Base-by-base conservation (phyloP, 208 protist species). In the Leishmania gerbilli region DNA sequence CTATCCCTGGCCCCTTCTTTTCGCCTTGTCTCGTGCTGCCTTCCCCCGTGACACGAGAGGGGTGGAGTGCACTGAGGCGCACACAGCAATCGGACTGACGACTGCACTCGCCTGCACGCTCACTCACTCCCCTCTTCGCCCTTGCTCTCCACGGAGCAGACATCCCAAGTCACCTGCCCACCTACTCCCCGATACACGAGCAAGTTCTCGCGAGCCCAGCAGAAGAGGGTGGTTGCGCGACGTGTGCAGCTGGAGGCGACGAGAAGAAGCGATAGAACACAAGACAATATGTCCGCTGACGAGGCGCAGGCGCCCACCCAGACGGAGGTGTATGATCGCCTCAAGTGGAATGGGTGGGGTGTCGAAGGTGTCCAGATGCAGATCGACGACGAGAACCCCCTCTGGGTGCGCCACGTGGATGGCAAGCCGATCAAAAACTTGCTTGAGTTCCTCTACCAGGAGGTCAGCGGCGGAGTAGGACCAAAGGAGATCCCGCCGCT, bases 291-390 rank as follows among this genome's bases (percentile, higher is more conserved):
- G 68, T 80, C 84, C 19, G 55, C 79, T 53, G 77, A 67, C 31
- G 80, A 83, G 71, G 40, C 55, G 51, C 74, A 80, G 53, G 53
- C 65, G 60, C 64, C 81, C 37, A 79, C 68, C 31, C 79, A 53
- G 13, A 71, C 27, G 17, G 93, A 98, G 81, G 87, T 89, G 71
- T 98, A 95, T 74, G 87, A 98, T 67, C 77, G 62, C 67, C 89
- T 98, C 74, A 98, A 97, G 84, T 98, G 96, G 96, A 96, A 98
- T 81, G 96, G 95, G 9, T 98, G 96, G 96, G 96, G 96, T 31
- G 77, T 88, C 42, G 40, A 84, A 31, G 86, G 87, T 17, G 69
- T 90, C 11, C 76, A 85, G 65, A 94, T 98, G 87, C 86, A 76
- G 83, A 86, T 97, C 55, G 91, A 95, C 81, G 84, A 89, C 19